Percentiles rank a stretch among this genome's conserved stretches.
Evolutionary conservation across 768 basidiomycete species (phyloP).

Genomic region (Sporobolomyces phaffii): DNA sequence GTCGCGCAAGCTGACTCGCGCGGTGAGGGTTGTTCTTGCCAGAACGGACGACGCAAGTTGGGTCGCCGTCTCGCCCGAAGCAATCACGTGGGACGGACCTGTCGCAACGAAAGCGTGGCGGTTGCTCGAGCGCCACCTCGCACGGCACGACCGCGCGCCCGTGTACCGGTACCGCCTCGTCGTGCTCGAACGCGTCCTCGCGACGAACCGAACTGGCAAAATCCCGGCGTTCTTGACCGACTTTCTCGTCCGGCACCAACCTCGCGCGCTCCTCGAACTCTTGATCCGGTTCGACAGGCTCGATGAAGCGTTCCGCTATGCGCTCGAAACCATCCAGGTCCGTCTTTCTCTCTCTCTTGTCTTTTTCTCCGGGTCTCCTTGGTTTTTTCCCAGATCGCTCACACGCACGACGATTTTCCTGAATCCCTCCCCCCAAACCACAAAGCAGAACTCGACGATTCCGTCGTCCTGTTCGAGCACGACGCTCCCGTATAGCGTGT

Average conservation of each 20-base stretch:
- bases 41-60: conserved; percentile 71
- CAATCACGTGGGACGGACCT: conserved; percentile 76
- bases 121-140: conserved; percentile 72
- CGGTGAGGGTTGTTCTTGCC: conserved; percentile 54
- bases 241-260: conserved; percentile 58
- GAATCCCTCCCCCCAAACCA: too few relatives aligned
- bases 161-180: conserved; percentile 73
- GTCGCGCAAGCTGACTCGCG: conserved; percentile 2
- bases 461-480: conserved; percentile 57
- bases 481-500: conserved; percentile 74
- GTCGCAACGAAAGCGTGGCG: conserved; percentile 76
- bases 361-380: conserved; percentile 12
- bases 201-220: conserved; percentile 54
- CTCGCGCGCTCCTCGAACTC: conserved; percentile 74
- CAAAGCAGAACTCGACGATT: conserved; percentile 52
- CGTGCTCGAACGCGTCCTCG: conserved; percentile 68
- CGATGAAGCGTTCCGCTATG: conserved; percentile 58
- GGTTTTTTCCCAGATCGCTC: too few relatives aligned
- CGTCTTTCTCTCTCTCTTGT: conserved; percentile 48
- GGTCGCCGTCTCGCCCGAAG: conserved; percentile 67
- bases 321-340: conserved; percentile 53
- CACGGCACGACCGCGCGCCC: conserved; percentile 65
- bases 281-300: conserved; percentile 73
- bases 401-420: too few relatives aligned
- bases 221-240: conserved; percentile 80